Evolutionary conservation across 805 yeast species (phyloP), one percentile per base, ranked within the genome.

Genomic region (Komagataella ulmi): DNA sequence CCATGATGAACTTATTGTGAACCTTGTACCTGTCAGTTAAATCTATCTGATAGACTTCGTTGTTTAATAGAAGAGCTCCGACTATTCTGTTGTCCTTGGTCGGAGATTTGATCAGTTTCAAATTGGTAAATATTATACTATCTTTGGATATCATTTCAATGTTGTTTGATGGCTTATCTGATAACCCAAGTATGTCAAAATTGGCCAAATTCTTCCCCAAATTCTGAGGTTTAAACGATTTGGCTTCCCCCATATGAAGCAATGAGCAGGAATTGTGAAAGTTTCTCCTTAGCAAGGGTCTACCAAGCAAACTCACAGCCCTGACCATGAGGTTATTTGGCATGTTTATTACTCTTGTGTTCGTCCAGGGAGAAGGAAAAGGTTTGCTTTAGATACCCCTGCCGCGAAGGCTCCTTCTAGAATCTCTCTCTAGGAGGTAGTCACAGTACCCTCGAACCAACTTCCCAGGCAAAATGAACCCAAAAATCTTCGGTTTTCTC

Each of bases 31-130:
- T 56, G 51, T 59, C 55, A 19, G 69, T 57, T 47, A 84, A 60
- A 56, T 80, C 75, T 45, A 85, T 72, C 58, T 82, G 83, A 55
- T 80, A 77, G 1, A 81, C 75, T 58, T 83, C 88, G 58, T 69
- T 79, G 58, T 76, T 75, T 7, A 82, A 51, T 3, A 83, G 65
- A 17, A 80, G 57, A 1, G 77, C 69, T 8, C 79, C 84, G 14
- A 69, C 67, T 12, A 69, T 61, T 46, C 70, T 64, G 6, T 71
- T 70, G 18, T 55, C 49, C 64, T 62, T 17, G 7, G 46, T 45
- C 2, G 75, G 74, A 1, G 79, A 69, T 49, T 64, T 68, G 12
- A 78, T 74, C 51, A 71, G 75, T 51, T 72, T 63, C 54, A 76
- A 76, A 54, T 76, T 77, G 2, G 83, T 70, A 54, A 86, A 75